Evolutionary conservation across 306 rosid species (phyloP), one percentile per base, ranked within the genome.

Genomic region (Lathyrus tuberosus): DNA sequence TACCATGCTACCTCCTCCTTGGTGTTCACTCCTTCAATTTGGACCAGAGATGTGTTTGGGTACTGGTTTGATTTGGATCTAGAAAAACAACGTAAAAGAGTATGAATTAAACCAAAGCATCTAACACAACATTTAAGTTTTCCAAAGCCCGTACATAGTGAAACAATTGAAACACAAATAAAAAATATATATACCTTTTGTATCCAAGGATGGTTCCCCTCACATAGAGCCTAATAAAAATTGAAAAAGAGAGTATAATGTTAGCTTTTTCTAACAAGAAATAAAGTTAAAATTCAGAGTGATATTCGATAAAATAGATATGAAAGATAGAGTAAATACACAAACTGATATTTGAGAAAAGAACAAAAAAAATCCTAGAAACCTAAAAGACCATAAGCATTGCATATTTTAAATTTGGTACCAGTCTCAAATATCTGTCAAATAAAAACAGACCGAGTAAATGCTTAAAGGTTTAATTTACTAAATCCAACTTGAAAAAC

Each of bases 51-150:
- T 14, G 94, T 85, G 84, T 77, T 90, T 11, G 98, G 98, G 65
- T 93, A 93, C 75, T 93, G 97, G 71, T 93, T 93, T 31, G 94
- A 86, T 72, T 93, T 93, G 47, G 97, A 90, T 81, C 98, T 93
- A 72, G 2, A 66, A 57, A 74, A 80, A 43, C 15, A 65, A 3
- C 53, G 18, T 38, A 11, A 12, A 62, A 10, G 9, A 8, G 8
- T 20, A 11, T 40, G 12, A 11, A 61, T 1, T 17, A 17, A 37
- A 10, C 14, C 67, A 11, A 7, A 14, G 8, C 8, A n/a, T 3
- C 33, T 5, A 62, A 38, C 47, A 26, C 16, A 2, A 60, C n/a
- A 35, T 67, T 66, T 46, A 10, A 11, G 46, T n/a, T 42, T 77
- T 62, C 37, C 47, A 42, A 53, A 18, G 71, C 38, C 53, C 52